Base-by-base conservation (phyloP, 2,329 filamentous ascomycete species). In the Rachicladosporium sp. region DNA sequence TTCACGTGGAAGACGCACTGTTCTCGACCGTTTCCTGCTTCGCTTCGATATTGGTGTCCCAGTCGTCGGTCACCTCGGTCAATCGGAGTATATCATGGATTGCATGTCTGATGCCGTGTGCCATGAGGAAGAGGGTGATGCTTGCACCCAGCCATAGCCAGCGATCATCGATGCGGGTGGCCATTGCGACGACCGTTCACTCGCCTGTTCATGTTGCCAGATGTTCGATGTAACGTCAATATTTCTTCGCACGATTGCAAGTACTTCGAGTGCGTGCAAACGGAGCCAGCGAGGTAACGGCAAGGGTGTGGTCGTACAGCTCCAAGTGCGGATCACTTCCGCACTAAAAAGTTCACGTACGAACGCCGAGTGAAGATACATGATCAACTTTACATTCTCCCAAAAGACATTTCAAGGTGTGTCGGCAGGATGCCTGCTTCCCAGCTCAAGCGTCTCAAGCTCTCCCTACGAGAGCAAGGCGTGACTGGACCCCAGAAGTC, bases 401-500 rank as follows among this genome's bases (percentile, higher is more conserved):
- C 15, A 19, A 19, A 19, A 19, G 15, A 19, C 15, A 19, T 19
- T 19, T 19, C 15, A 19, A 19, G 15, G 15, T 19, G 15, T 19
- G 15, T 19, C 15, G 15, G 15, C 15, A 19, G 15, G 15, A 98
- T 98, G 91, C 80, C 89, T 51, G 85, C 88, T 46, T 98, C 93
- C 9, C 93, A 98, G 68, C 73, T 98, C 43, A 98, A 96, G 66
- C 82, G 88, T 63, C 74, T 98, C 33, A 98, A 96, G 66, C 74
- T 84, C 50, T 94, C 88, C 7, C 73, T 98, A 35, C 76, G 79
- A 46, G 87, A 95, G 42, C 84, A 89, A 57, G 91, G 91, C 40
- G 80, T 98, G 37, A 79, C 88, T 32, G 86, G 88, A 1, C 87
- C 87, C 4, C 88, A 93, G 53, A 80, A 94, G 55, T 95, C 88